phyloP scores from a whole-genome alignment of 805 yeast species.

The Candida quercuum region DNA sequence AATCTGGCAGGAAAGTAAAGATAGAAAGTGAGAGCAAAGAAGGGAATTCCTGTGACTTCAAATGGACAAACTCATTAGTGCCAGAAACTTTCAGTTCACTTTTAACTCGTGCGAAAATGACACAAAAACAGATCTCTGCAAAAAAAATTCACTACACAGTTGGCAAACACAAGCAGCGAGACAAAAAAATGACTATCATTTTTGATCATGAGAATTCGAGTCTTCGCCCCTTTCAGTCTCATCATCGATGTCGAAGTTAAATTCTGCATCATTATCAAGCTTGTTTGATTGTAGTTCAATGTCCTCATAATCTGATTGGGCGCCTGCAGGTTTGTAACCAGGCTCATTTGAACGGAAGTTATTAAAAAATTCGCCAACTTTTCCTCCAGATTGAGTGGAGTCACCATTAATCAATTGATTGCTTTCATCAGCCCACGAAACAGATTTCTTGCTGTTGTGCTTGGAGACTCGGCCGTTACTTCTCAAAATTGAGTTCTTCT shows the following conservation, averaged over 20 bases:
- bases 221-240: background rate
- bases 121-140: background rate
- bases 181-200: background rate
- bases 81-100: too few relatives aligned
- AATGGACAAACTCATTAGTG: too few relatives aligned
- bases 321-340: constrained; percentile 8
- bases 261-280: constrained; percentile 8
- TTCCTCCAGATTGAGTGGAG: constrained; percentile 5
- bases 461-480: constrained; percentile 7
- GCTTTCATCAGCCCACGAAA: constrained; percentile 33
- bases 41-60: background rate
- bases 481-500: constrained; percentile 17
- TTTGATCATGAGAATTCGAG: background rate
- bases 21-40: too few relatives aligned
- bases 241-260: constrained; percentile 16
- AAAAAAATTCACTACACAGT: background rate
- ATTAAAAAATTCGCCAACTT: constrained; percentile 18
- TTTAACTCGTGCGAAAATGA: too few relatives aligned
- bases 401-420: background rate
- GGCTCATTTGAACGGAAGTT: constrained; percentile 12
- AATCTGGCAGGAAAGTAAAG: too few relatives aligned
- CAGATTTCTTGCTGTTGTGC: constrained; percentile 24
- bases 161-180: too few relatives aligned
- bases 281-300: constrained; percentile 12
- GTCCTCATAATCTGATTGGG: constrained; percentile 11